Evolutionary conservation across 768 basidiomycete genomes (phyloP).

Genomic region (Termitomyces sp.): DNA sequence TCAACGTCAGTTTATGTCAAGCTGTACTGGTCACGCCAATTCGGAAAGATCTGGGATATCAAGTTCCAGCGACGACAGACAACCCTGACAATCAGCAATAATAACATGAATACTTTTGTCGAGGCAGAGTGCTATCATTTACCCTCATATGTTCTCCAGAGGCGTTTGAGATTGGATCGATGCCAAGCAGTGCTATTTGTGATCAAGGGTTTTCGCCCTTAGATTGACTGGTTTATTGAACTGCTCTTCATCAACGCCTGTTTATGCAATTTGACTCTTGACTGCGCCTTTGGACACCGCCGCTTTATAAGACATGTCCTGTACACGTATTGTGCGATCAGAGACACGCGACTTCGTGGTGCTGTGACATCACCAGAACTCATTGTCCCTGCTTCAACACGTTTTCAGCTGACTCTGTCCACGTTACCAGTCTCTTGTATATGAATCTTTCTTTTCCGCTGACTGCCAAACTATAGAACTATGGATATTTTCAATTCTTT

Average conservation of each 20-base stretch:
- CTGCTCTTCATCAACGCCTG: background rate
- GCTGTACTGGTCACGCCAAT: too few species aligned
- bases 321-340: background rate
- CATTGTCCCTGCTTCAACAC: background rate
- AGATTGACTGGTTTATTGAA: background rate
- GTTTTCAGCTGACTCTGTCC: background rate
- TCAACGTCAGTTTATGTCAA: background rate
- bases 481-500: conserved; percentile 58
- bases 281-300: background rate
- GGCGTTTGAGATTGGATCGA: background rate
- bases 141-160: background rate
- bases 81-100: background rate
- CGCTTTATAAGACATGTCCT: background rate
- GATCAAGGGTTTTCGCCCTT: background rate
- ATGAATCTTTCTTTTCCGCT: background rate
- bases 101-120: background rate
- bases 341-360: background rate
- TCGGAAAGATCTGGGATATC: too few species aligned
- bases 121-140: background rate
- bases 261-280: background rate
- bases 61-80: too few species aligned
- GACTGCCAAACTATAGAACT: background rate
- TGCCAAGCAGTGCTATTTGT: background rate
- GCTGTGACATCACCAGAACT: background rate
- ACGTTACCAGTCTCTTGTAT: background rate